phyloP scores from a whole-genome alignment of 1,139 yeast genomes.

The Lodderomyces pseudojiufengensis region DNA sequence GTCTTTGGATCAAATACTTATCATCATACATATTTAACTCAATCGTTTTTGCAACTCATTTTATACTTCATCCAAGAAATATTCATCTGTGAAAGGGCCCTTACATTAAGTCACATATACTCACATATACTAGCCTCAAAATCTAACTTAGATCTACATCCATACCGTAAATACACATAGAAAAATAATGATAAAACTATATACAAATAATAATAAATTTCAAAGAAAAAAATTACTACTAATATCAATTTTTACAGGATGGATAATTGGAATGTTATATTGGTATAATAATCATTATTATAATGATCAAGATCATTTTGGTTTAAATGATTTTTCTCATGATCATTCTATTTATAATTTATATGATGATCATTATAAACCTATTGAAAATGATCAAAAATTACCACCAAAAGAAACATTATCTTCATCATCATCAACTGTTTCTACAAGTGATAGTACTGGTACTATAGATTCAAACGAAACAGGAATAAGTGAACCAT shows the following conservation, averaged over 20 bases:
- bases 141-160: too few relatives aligned
- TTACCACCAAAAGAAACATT: background rate
- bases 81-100: too few relatives aligned
- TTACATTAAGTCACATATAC: too few relatives aligned
- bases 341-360: slow-evolving; percentile 6
- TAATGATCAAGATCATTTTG: background rate
- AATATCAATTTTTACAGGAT: slow-evolving; percentile 3
- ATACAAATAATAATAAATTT: background rate
- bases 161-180: too few relatives aligned
- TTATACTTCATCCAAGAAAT: too few relatives aligned
- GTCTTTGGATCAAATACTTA: too few relatives aligned
- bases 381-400: background rate
- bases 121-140: too few relatives aligned
- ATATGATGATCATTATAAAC: slow-evolving; percentile 4
- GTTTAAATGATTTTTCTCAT: too few relatives aligned
- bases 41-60: too few relatives aligned
- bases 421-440: background rate
- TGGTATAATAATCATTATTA: slow-evolving; percentile 5
- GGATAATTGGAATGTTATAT: slow-evolving; percentile 1
- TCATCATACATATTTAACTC: too few relatives aligned
- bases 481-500: slow-evolving; percentile 6
- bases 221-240: slow-evolving; percentile 1
- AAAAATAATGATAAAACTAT: background rate
- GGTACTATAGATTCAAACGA: slow-evolving; percentile 6
- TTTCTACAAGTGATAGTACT: background rate